These are phyloP conservation scores for Staphylotrichum longicolle DNA, from an alignment of 495 filamentous ascomycete species.

Conservation along the genomic window DNA sequence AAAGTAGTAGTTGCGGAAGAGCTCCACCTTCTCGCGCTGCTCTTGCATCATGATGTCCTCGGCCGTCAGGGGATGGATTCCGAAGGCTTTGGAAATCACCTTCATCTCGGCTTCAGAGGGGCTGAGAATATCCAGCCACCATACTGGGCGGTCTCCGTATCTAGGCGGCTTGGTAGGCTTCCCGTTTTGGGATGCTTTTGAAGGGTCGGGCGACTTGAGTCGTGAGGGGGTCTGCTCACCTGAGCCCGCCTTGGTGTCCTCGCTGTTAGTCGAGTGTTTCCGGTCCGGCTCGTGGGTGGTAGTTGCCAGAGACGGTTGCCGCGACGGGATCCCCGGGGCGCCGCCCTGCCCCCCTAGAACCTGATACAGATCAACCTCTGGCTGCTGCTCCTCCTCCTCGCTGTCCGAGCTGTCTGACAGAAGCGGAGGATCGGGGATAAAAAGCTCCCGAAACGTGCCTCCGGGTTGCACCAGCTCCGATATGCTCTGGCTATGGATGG, in stretches of 20 bases:
- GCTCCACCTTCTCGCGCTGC: constrained; percentile 93
- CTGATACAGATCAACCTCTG: constrained; percentile 25
- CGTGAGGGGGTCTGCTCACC: constrained; percentile 22
- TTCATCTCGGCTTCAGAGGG: constrained; percentile 93
- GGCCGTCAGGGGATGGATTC: constrained; percentile 88
- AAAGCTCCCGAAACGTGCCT: constrained; percentile 77
- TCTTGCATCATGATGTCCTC: constrained; percentile 98
- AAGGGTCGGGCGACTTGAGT: constrained; percentile 28
- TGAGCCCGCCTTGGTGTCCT: constrained; percentile 19
- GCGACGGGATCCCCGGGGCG: constrained; percentile 31
- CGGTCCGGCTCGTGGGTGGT: constrained; percentile 26
- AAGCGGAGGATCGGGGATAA: constrained; percentile 57
- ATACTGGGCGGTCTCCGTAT: constrained; percentile 87
- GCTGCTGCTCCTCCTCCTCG: constrained; percentile 55
- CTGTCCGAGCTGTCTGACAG: constrained; percentile 58
- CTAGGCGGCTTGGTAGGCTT: constrained; percentile 52
- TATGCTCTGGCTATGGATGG: constrained; percentile 92
- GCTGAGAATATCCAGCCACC: constrained; percentile 90
- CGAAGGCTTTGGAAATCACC: constrained; percentile 85
- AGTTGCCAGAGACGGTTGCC: constrained; percentile 37
- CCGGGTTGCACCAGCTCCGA: constrained; percentile 87
- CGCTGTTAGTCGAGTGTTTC: constrained; percentile 17
- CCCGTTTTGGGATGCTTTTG: constrained; percentile 30
- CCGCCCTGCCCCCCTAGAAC: constrained; percentile 31
- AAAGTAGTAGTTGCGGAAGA: constrained; percentile 97